phyloP scores from a whole-genome alignment of 306 rosid species.

The Rosa chinensis region DNA sequence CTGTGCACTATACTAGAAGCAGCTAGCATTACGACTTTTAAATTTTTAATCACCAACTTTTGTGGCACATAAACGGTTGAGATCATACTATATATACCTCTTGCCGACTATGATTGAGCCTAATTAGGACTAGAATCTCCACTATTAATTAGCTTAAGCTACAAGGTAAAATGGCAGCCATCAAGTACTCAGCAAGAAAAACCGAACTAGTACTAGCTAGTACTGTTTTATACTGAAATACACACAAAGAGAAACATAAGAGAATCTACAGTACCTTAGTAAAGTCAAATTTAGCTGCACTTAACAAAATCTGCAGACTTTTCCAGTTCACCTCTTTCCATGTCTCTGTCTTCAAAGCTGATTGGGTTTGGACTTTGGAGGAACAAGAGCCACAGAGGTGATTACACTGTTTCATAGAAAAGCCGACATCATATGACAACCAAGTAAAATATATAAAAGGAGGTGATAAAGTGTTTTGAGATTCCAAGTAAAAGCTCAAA shows the following conservation, averaged over 20 bases:
- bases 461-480: slow-evolving; percentile 6
- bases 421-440: slow-evolving; percentile 22
- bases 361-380: slow-evolving; percentile 24
- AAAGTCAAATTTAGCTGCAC: slow-evolving; percentile 32
- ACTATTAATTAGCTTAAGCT: not conserved
- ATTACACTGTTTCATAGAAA: not conserved
- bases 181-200: not conserved
- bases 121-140: not conserved
- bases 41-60: not conserved
- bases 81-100: not conserved
- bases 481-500: slow-evolving; percentile 30
- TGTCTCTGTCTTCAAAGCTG: not conserved
- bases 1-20: not conserved
- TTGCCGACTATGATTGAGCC: not conserved
- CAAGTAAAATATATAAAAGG: not conserved
- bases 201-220: not conserved
- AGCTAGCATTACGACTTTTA: not conserved
- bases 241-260: not conserved
- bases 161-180: not conserved
- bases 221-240: too few species aligned
- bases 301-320: slow-evolving; percentile 14
- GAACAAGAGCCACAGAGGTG: slow-evolving; percentile 28
- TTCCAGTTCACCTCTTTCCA: slow-evolving; percentile 2
- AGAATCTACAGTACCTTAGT: not conserved
- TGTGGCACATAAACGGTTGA: not conserved